Base-by-base conservation (phyloP, 441 rosid species). In the Adansonia rubrostipa region DNA sequence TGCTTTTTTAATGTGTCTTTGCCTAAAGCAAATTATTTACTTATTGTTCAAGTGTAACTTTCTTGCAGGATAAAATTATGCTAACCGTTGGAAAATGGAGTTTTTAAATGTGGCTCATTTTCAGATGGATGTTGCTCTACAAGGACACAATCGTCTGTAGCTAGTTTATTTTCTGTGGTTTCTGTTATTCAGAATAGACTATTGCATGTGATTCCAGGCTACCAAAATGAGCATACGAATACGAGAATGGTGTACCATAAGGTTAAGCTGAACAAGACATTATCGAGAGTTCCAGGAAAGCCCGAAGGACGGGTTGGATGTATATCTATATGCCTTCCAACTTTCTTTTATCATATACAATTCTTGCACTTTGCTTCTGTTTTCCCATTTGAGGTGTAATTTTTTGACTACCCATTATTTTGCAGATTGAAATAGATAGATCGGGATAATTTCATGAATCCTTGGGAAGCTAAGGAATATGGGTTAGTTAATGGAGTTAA, bases 381-480 rank as follows among this genome's bases (percentile, higher is more conserved):
- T 40, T 67, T 22, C 2, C 50, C 17, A 51, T 36, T n/a, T 11
- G 4, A 11, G 6, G 69, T 47, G 48, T 3, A 13, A 8, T 20
- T 1, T 64, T 36, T 33, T 54, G 6, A 10, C 47, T 3, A 50
- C 13, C 72, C 20, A 0, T 63, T 4, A 9, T 15, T 42, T 54
- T 65, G 73, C 86, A 94, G 97, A 85, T 94, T 9, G 92, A 91
- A 74, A 77, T 83, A 53, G 98, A 94, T 79, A 89, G 93, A 86
- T 69, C 94, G 94, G 40, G 97, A 94, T 71, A 87, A 89, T 69
- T 93, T 90, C 87, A 88, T 94, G 97, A 87, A 83, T 77, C 88
- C 97, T 15, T 92, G 97, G 97, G 92, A 94, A 81, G 97, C 98
- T 3, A 92, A 90, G 86, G 93, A 90, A 60, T 94, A 94, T 1